Conservation (phyloP, 2,329 filamentous ascomycete species). For the Colletotrichum sp. region DNA sequence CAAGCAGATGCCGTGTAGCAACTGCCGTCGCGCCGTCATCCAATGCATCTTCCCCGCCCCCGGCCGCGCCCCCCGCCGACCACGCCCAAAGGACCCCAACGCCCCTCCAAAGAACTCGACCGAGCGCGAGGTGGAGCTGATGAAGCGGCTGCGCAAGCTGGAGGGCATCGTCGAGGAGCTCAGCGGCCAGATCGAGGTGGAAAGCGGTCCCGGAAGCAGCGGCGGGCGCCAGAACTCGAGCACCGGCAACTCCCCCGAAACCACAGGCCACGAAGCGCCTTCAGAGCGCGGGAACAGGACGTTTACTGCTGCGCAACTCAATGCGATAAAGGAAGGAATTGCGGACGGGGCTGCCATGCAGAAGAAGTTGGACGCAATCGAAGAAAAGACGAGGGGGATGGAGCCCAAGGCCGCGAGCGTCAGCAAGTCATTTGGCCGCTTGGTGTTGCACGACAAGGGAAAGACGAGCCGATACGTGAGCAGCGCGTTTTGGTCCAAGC, state of each 20-base stretch:
- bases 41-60: constrained; percentile 78
- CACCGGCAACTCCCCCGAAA: constrained; percentile 34
- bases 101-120: constrained; percentile 63
- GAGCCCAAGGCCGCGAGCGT: constrained; percentile 30
- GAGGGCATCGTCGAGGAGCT: constrained; percentile 78
- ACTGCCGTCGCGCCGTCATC: constrained; percentile 73
- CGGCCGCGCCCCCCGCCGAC: constrained; percentile 72
- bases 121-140: constrained; percentile 70
- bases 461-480: constrained; percentile 76
- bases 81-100: constrained; percentile 69
- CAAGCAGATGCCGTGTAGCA: constrained; percentile 77
- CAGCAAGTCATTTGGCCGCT: constrained; percentile 64
- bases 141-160: constrained; percentile 74
- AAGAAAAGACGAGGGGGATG: constrained; percentile 11
- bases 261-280: constrained; percentile 19
- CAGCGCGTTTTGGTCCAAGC: constrained; percentile 77
- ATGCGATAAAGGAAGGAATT: neutral
- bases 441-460: constrained; percentile 73
- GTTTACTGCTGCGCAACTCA: neutral
- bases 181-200: constrained; percentile 67
- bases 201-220: constrained; percentile 30
- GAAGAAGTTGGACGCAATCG: constrained; percentile 23
- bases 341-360: neutral
- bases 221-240: constrained; percentile 23
- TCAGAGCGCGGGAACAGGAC: constrained; percentile 13